These are phyloP conservation scores for Fusarium mexicanum DNA, from an alignment of 2,329 filamentous ascomycete species.

Conservation along the genomic window DNA sequence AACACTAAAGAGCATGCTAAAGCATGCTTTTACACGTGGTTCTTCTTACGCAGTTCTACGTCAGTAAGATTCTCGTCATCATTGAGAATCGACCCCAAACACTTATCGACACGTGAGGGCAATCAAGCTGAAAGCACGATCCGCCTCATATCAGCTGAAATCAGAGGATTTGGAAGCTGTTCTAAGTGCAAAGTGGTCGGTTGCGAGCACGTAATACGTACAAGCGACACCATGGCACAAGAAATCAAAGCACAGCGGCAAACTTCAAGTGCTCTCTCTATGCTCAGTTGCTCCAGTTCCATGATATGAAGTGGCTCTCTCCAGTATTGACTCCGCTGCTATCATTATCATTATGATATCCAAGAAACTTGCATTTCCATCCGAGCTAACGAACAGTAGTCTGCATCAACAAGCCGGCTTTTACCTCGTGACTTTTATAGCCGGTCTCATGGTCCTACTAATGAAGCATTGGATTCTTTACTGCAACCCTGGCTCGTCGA, in stretches of 20 bases:
- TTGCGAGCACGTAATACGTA: not conserved
- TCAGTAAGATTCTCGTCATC: not conserved
- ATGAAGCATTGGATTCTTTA: not conserved
- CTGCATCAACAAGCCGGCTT: not conserved
- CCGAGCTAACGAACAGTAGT: constrained; percentile 3
- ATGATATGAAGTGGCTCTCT: constrained; percentile 27
- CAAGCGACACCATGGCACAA: not conserved
- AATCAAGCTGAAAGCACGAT: not conserved
- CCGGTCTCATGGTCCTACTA: not conserved
- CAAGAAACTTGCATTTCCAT: constrained; percentile 7
- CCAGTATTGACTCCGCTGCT: constrained; percentile 8
- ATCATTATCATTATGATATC: not conserved
- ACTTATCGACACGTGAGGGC: not conserved
- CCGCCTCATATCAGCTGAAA: constrained; percentile 1
- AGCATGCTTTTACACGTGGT: not conserved
- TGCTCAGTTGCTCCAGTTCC: constrained; percentile 17
- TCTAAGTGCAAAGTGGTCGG: not conserved
- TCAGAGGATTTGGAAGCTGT: not conserved
- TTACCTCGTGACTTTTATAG: not conserved
- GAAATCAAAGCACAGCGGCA: not conserved
- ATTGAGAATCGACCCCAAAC: not conserved
- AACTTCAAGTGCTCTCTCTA: constrained; percentile 15
- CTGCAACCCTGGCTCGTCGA: not conserved
- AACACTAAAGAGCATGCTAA: not conserved
- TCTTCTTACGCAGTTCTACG: not conserved